Conservation (phyloP, 352 stramenopile genomes). For the Thalassiosira exigua region DNA sequence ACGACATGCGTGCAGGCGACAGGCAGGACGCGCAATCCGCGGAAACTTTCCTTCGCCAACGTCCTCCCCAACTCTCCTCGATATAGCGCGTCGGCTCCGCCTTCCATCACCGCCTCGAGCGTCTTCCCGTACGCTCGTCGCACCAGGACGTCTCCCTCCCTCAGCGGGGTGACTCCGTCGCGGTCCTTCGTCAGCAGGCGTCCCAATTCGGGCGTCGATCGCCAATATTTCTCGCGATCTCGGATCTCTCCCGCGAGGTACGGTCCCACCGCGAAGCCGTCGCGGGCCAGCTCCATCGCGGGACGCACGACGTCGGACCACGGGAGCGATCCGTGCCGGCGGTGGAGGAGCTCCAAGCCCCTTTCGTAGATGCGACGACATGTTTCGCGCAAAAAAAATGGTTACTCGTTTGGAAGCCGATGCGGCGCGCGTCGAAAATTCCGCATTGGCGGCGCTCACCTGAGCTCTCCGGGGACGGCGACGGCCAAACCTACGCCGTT, state of each 20-base stretch:
- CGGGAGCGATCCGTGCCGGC: conserved; percentile 56
- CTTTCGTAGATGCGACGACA: too few species aligned
- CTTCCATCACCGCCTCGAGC: conserved; percentile 55
- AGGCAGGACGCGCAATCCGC: too few species aligned
- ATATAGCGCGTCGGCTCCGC: conserved; percentile 70
- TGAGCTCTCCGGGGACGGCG: conserved; percentile 74
- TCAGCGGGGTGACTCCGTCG: conserved; percentile 36
- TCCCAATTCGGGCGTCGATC: conserved; percentile 32
- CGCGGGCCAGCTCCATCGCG: conserved; percentile 55
- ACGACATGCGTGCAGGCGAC: too few species aligned
- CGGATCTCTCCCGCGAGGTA: conserved; percentile 64
- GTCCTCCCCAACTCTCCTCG: too few species aligned
- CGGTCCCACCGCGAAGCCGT: conserved; percentile 57
- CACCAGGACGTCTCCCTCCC: conserved; percentile 71
- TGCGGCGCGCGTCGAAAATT: too few species aligned
- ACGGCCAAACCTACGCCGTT: conserved; percentile 66
- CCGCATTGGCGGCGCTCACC: too few species aligned
- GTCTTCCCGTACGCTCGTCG: conserved; percentile 58
- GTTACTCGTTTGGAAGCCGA: too few species aligned
- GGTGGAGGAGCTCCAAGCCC: conserved; percentile 73
- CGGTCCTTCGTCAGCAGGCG: conserved; percentile 54
- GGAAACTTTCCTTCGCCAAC: conserved; percentile 54
- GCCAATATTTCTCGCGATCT: conserved; percentile 18
- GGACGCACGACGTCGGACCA: conserved; percentile 72
- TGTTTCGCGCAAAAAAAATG: too few species aligned